Base-by-base conservation (phyloP, 495 filamentous ascomycete species). In the Trichocladium uniseriatum region DNA sequence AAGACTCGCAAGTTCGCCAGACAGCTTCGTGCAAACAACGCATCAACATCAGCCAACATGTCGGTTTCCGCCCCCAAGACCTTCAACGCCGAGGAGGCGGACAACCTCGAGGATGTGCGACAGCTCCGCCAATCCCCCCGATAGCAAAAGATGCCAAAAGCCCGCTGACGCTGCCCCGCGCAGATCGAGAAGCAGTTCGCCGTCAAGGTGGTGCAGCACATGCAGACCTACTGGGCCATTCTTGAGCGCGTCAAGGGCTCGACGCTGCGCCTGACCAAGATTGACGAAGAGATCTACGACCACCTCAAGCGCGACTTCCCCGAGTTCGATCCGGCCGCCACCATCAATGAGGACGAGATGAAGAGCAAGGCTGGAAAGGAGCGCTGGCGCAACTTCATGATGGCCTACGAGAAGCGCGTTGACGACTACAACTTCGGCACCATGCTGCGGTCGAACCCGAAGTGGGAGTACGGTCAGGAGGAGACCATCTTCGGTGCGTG, bases 121-220 rank as follows among this genome's bases (percentile, higher is more conserved):
- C 20, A 49, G 24, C n/a, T 8, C 43, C 39, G 14, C 21, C 35
- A 21, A 19, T 11, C 11, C 39, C 36, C 31, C 6, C 16, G 20
- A n/a, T 37, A 5, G 14, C 16, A 5, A 41, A 4, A n/a, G n/a
- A n/a, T n/a, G n/a, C n/a, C n/a, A n/a, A n/a, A 14, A 0, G 1
- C 15, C 34, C 5, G 36, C 45, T 49, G 9, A 49, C 42, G 31
- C n/a, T 42, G 34, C 15, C 2, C 6, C 19, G 18, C 22, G 13
- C 34, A 98, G 88, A 95, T 98, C 63, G 92, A 99, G 79, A 96
- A 95, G 76, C 94, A 97, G 69, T 99, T 99, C 59, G 92, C 94
- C 29, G 92, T 99, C 57, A 97, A 97, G 76, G 88, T 81, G 39
- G 94, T 99, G 11, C 86, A 95, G 67, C 92, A 97, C 65, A 84